These are phyloP conservation scores for Eucalyptus viminalis DNA, from an alignment of 345 rosid genomes.

Conservation along the genomic window DNA sequence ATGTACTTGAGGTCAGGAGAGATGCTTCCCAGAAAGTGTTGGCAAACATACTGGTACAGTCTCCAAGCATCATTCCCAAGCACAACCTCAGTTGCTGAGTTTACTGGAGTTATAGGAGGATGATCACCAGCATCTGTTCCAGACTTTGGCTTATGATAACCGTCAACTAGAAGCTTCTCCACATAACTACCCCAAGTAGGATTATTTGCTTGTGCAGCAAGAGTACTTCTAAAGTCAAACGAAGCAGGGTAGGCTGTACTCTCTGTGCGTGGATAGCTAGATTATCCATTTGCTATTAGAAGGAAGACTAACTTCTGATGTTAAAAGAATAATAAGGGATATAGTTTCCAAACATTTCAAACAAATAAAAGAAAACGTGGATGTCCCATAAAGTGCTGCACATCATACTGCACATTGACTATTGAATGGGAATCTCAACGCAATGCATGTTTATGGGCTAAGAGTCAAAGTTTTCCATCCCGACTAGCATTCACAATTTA, in stretches of 20 bases:
- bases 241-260: slow-evolving; percentile 96
- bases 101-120: slow-evolving; percentile 96
- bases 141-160: slow-evolving; percentile 52
- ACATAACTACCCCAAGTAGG: slow-evolving; percentile 51
- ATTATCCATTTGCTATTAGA: background rate
- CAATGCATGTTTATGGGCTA: background rate
- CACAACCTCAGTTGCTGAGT: slow-evolving; percentile 56
- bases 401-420: background rate
- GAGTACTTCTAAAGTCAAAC: slow-evolving; percentile 76
- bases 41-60: slow-evolving; percentile 82
- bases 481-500: background rate
- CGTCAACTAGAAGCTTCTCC: slow-evolving; percentile 47
- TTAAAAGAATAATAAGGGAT: background rate
- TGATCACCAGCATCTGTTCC: slow-evolving; percentile 98
- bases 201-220: slow-evolving; percentile 42
- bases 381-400: background rate
- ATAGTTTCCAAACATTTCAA: background rate
- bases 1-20: slow-evolving; percentile 86
- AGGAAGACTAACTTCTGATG: background rate
- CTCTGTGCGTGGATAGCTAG: slow-evolving; percentile 91
- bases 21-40: slow-evolving; percentile 85
- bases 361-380: background rate
- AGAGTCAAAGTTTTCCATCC: background rate
- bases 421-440: background rate
- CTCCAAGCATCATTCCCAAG: slow-evolving; percentile 89